Conservation (phyloP, 2,329 filamentous ascomycete species). For the Triangularia verruculosa region DNA sequence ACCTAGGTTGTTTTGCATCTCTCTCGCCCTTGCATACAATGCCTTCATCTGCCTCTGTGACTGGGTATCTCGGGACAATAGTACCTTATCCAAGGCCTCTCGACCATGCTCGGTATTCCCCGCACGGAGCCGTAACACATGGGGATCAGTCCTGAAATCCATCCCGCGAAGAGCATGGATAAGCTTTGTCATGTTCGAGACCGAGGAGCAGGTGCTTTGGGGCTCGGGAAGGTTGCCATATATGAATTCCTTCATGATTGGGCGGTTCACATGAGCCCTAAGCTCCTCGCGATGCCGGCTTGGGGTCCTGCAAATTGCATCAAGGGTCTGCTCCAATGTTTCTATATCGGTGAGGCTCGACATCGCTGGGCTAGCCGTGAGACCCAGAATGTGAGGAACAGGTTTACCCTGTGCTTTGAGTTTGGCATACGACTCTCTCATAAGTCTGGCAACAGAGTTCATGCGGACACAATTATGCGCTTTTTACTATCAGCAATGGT, state of each 20-base stretch:
- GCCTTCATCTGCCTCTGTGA: constrained; percentile 54
- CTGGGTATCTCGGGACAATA: constrained; percentile 49
- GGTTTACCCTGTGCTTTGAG: constrained; percentile 36
- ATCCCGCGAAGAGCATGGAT: constrained; percentile 40
- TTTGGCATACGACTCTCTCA: constrained; percentile 67
- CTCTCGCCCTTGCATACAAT: constrained; percentile 48
- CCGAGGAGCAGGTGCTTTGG: constrained; percentile 31
- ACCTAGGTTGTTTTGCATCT: constrained; percentile 59
- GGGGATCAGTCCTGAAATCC: constrained; percentile 61
- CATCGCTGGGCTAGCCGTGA: constrained; percentile 77
- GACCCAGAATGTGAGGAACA: constrained; percentile 68
- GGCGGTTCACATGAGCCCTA: constrained; percentile 64
- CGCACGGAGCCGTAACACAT: constrained; percentile 46
- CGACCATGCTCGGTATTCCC: constrained; percentile 42
- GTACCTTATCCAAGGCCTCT: constrained; percentile 37
- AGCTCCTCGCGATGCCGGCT: constrained; percentile 67
- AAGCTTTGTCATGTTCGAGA: constrained; percentile 45
- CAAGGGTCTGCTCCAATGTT: constrained; percentile 65
- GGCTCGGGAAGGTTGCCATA: constrained; percentile 31
- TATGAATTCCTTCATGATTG: constrained; percentile 44
- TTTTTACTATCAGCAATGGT: constrained; percentile 33
- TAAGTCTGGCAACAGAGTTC: constrained; percentile 66
- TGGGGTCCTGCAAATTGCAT: constrained; percentile 68
- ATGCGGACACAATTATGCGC: constrained; percentile 71
- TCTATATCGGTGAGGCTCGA: constrained; percentile 54